Conservation (phyloP, 176 grass and related monocot genomes). For the Oryza meyeriana region DNA sequence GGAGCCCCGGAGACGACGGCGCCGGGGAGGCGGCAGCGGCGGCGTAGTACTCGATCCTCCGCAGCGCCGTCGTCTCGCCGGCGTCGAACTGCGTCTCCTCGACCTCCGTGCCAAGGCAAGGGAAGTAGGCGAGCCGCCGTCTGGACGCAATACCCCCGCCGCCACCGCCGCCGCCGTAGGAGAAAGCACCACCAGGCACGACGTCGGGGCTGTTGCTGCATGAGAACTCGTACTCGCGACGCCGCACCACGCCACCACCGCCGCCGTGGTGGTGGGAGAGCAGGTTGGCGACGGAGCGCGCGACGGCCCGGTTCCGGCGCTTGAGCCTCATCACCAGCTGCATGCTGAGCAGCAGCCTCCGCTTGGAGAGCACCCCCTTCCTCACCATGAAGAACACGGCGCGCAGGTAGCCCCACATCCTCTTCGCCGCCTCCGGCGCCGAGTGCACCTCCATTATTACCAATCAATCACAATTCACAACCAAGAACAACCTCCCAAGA, state of each 20-base stretch:
- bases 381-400: slow-evolving; percentile 79
- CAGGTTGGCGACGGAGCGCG: slow-evolving; percentile 47
- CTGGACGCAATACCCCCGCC: not conserved
- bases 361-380: slow-evolving; percentile 72
- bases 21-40: slow-evolving; percentile 17
- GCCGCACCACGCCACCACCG: not conserved
- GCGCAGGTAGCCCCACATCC: slow-evolving; percentile 72
- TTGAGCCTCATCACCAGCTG: slow-evolving; percentile 57
- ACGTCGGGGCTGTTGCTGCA: slow-evolving; percentile 67
- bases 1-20: slow-evolving; percentile 23
- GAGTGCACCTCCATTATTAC: slow-evolving; percentile 47
- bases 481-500: not conserved
- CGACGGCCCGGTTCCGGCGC: slow-evolving; percentile 61
- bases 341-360: slow-evolving; percentile 58
- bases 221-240: slow-evolving; percentile 84
- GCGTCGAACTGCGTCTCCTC: not conserved
- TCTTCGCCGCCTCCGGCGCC: slow-evolving; percentile 41
- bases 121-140: slow-evolving; percentile 72
- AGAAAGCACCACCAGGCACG: slow-evolving; percentile 34
- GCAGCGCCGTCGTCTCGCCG: not conserved
- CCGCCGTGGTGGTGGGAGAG: slow-evolving; percentile 47
- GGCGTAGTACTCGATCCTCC: slow-evolving; percentile 56
- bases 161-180: not conserved
- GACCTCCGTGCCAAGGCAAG: slow-evolving; percentile 48
- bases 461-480: not conserved